These are phyloP conservation scores for Hemisphaericaspora xylanilytica DNA, from an alignment of 1,139 yeast genomes.

Conservation along the genomic window DNA sequence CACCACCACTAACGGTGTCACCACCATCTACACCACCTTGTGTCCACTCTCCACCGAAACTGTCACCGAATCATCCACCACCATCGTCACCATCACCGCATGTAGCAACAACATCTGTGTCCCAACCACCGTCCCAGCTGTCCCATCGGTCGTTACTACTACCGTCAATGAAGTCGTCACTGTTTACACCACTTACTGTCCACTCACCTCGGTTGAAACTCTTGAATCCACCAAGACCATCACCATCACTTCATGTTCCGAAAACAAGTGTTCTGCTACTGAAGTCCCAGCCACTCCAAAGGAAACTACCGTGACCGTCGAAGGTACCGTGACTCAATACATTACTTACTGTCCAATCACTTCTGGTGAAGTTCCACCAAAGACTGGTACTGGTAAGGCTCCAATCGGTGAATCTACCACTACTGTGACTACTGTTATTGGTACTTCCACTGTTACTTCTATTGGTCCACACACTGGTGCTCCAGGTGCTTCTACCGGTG, in stretches of 20 bases:
- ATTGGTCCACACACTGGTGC: conserved; percentile 23
- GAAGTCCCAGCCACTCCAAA: conserved; percentile 16
- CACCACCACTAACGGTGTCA: conserved; percentile 7
- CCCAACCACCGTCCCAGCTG: conserved; percentile 31
- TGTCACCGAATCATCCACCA: conserved; percentile 19
- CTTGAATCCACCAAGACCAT: conserved; percentile 14
- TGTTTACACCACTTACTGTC: conserved; percentile 36
- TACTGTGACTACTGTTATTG: conserved; percentile 12
- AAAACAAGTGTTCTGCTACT: conserved; percentile 8
- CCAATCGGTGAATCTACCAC: conserved; percentile 13
- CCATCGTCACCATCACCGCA: conserved; percentile 45
- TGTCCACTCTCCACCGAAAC: conserved; percentile 30
- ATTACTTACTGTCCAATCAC: conserved; percentile 33
- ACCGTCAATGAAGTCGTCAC: conserved; percentile 26
- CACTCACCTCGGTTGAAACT: conserved; percentile 19
- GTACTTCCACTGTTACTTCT: conserved; percentile 18
- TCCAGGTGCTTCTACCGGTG: conserved; percentile 24
- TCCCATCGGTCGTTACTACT: conserved; percentile 24
- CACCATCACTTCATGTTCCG: conserved; percentile 14
- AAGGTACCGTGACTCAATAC: conserved; percentile 25
- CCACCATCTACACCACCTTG: conserved; percentile 17
- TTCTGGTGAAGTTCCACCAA: conserved; percentile 13
- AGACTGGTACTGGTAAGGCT: conserved; percentile 15
- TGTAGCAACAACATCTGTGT: conserved; percentile 39
- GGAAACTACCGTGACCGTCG: conserved; percentile 23